These are phyloP conservation scores for Syzygium oleosum DNA, from an alignment of 345 rosid genomes.

Conservation along the genomic window DNA sequence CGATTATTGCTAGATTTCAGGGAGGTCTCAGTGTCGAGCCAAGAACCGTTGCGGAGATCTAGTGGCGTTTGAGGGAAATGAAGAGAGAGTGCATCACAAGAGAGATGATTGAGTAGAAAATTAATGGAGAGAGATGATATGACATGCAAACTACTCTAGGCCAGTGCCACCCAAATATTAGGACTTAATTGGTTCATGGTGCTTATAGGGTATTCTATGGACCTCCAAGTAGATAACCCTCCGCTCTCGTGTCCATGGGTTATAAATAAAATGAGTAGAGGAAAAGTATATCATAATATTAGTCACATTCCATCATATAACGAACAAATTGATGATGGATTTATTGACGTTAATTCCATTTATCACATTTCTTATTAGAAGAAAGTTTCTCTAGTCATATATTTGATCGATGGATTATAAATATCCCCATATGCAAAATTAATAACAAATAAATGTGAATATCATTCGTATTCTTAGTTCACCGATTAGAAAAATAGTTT, in stretches of 20 bases:
- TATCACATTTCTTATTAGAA: background rate
- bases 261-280: background rate
- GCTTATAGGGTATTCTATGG: background rate
- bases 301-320: background rate
- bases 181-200: background rate
- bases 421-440: background rate
- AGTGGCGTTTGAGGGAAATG: background rate
- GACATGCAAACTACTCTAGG: background rate
- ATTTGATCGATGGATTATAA: background rate
- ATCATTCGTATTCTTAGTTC: background rate
- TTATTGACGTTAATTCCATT: background rate
- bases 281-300: background rate
- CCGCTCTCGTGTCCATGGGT: background rate
- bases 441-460: background rate
- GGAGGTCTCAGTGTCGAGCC: background rate
- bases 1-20: background rate
- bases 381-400: background rate
- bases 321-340: background rate
- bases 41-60: background rate
- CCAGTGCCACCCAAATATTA: background rate
- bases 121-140: background rate
- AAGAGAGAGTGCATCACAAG: background rate
- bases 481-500: background rate
- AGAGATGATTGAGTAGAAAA: background rate
- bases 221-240: background rate